phyloP scores from a whole-genome alignment of 75 land plant species.

The Selaginella moellendorffii region DNA sequence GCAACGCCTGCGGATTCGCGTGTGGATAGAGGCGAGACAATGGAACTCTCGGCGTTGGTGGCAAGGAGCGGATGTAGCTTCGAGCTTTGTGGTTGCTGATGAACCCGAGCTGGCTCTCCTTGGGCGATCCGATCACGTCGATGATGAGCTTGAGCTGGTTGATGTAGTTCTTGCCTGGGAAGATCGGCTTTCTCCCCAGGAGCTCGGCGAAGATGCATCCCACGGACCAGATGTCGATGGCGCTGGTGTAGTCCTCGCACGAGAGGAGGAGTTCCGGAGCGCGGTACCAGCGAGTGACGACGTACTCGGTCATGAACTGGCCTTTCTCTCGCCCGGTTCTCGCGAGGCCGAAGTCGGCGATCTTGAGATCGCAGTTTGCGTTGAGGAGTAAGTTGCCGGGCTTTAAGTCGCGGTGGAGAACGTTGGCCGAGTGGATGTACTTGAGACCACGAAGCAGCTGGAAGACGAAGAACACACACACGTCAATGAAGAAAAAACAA shows the following conservation, averaged over 20 bases:
- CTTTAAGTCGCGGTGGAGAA: slow-evolving; percentile 29
- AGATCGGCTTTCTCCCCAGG: slow-evolving; percentile 29
- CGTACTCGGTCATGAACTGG: slow-evolving; percentile 22
- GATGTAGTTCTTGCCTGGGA: slow-evolving; percentile 52
- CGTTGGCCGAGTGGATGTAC: slow-evolving; percentile 32
- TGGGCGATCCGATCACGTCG: slow-evolving; percentile 58
- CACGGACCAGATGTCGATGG: slow-evolving; percentile 93
- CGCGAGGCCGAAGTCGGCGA: slow-evolving; percentile 29
- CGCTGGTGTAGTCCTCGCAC: slow-evolving; percentile 47
- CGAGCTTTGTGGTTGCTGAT: slow-evolving; percentile 54
- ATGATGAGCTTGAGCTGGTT: slow-evolving; percentile 72
- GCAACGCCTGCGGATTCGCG: slow-evolving; percentile 65
- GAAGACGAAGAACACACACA: background rate
- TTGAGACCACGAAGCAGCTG: slow-evolving; percentile 77
- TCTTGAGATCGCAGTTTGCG: slow-evolving; percentile 25
- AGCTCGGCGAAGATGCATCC: slow-evolving; percentile 93
- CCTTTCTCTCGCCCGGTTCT: slow-evolving; percentile 13
- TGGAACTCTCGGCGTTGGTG: slow-evolving; percentile 35
- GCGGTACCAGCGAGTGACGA: slow-evolving; percentile 29
- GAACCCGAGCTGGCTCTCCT: slow-evolving; percentile 57
- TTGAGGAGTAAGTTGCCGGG: slow-evolving; percentile 22
- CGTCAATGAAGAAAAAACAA: too few relatives aligned
- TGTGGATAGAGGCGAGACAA: slow-evolving; percentile 48
- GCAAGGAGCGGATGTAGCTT: slow-evolving; percentile 49
- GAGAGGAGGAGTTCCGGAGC: slow-evolving; percentile 31